Percentiles rank a stretch among this genome's conserved stretches.
These are phyloP conservation scores for Podaxis sp. DNA, from an alignment of 768 basidiomycete species.

Conservation along the genomic window DNA sequence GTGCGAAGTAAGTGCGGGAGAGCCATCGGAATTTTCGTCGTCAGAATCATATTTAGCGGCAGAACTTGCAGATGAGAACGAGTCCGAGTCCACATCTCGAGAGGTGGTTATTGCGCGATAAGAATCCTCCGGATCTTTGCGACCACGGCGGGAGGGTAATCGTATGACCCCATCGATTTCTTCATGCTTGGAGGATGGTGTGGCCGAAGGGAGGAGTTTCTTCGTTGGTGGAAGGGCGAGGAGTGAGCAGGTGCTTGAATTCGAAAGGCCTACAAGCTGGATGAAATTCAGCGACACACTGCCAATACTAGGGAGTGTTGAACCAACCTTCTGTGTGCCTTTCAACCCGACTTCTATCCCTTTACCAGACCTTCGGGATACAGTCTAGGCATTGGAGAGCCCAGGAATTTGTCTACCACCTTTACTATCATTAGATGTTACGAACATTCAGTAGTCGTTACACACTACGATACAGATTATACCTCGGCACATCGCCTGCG, in stretches of 20 bases:
- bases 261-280: conserved; percentile 53
- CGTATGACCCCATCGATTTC: conserved; percentile 70
- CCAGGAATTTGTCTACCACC: conserved; percentile 68
- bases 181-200: conserved; percentile 44
- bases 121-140: conserved; percentile 30
- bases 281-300: conserved; percentile 8
- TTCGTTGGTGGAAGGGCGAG: conserved; percentile 52
- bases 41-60: conserved; percentile 33
- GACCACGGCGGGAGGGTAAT: conserved; percentile 43
- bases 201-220: conserved; percentile 36
- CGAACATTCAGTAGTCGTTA: conserved; percentile 13
- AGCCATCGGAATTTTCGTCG: conserved; percentile 30
- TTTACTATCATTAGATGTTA: conserved; percentile 51
- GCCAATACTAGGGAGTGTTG: not conserved
- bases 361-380: conserved; percentile 41
- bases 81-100: conserved; percentile 29
- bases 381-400: conserved; percentile 47
- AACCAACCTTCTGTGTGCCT: conserved; percentile 40
- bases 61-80: conserved; percentile 30
- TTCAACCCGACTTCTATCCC: conserved; percentile 57
- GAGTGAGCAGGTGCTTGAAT: conserved; percentile 51
- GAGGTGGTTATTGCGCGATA: conserved; percentile 49
- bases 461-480: conserved; percentile 59
- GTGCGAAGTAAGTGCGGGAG: conserved; percentile 44
- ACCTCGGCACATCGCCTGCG: conserved; percentile 63